These are phyloP conservation scores for Leptoxyphium fumago DNA, from an alignment of 2,329 filamentous ascomycete species.

Conservation along the genomic window DNA sequence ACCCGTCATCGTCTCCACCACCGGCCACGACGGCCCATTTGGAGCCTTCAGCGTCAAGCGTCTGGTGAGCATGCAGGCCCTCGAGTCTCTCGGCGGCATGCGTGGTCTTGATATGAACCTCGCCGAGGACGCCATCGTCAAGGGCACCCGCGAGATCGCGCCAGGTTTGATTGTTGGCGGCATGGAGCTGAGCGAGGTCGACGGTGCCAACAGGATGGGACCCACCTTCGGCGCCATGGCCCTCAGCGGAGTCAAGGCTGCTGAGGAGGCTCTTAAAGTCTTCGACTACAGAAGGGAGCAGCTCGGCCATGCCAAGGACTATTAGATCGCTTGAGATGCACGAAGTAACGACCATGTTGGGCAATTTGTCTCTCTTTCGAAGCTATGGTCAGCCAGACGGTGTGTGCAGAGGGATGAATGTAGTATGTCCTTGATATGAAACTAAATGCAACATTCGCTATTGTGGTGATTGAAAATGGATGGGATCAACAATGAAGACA, in stretches of 20 bases:
- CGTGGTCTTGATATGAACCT: constrained; percentile 83
- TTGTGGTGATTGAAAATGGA: background rate
- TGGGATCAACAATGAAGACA: too few species aligned
- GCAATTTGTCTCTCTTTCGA: too few species aligned
- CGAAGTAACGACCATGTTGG: too few species aligned
- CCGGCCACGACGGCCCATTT: constrained; percentile 78
- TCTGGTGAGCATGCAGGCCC: constrained; percentile 71
- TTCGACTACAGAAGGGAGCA: constrained; percentile 55
- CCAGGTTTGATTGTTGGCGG: constrained; percentile 84
- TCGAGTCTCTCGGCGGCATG: constrained; percentile 82
- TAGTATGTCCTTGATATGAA: background rate
- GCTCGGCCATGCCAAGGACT: too few species aligned
- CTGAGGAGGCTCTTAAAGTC: constrained; percentile 67
- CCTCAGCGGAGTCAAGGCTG: constrained; percentile 75
- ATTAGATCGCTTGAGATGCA: too few species aligned
- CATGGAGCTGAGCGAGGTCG: constrained; percentile 85
- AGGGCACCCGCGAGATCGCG: constrained; percentile 74
- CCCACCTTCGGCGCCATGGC: constrained; percentile 85
- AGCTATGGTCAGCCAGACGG: too few species aligned
- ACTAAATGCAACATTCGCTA: background rate
- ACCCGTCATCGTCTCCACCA: constrained; percentile 75
- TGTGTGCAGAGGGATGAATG: too few species aligned
- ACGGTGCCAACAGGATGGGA: constrained; percentile 75
- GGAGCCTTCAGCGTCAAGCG: constrained; percentile 86
- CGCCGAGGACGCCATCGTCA: constrained; percentile 87